phyloP scores from a whole-genome alignment of 176 grass and related monocot genomes.

The Chloris gayana region DNA sequence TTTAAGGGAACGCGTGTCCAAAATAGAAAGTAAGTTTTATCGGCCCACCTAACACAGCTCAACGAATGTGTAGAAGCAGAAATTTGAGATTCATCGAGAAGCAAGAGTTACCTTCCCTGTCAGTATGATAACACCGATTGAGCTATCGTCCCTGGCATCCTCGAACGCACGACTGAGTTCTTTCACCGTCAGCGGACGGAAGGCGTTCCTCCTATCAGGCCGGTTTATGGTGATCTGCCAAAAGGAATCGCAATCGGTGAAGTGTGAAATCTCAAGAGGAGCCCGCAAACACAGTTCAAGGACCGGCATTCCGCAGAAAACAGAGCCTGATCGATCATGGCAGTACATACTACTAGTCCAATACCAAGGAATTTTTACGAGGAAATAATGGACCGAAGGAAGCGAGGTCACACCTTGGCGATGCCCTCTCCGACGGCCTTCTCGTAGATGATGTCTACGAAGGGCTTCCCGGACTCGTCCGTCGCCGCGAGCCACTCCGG shows the following conservation, averaged over 20 bases:
- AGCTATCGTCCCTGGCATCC: constrained; percentile 81
- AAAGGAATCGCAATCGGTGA: constrained; percentile 13
- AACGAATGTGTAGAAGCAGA: background rate
- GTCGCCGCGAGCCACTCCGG: constrained; percentile 59
- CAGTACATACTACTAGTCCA: background rate
- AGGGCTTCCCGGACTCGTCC: constrained; percentile 73
- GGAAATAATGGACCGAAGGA: background rate
- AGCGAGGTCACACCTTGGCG: constrained; percentile 60
- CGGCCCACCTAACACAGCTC: background rate
- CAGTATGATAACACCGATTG: constrained; percentile 81
- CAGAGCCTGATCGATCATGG: background rate
- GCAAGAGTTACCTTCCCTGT: constrained; percentile 64
- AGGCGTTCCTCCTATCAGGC: constrained; percentile 87
- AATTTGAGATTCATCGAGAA: background rate
- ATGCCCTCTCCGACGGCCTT: constrained; percentile 83
- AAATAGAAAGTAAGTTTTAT: constrained; percentile 5
- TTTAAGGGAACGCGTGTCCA: too few relatives aligned
- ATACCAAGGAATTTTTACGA: background rate
- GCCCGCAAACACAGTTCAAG: too few relatives aligned
- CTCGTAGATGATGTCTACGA: constrained; percentile 87
- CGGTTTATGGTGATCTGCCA: constrained; percentile 92
- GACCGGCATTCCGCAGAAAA: too few relatives aligned
- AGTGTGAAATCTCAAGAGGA: background rate
- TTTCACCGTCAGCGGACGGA: constrained; percentile 89
- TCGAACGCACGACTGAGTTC: constrained; percentile 90